Evolutionary conservation across 495 filamentous ascomycete species (phyloP).

Genomic region (Neurospora sp.): DNA sequence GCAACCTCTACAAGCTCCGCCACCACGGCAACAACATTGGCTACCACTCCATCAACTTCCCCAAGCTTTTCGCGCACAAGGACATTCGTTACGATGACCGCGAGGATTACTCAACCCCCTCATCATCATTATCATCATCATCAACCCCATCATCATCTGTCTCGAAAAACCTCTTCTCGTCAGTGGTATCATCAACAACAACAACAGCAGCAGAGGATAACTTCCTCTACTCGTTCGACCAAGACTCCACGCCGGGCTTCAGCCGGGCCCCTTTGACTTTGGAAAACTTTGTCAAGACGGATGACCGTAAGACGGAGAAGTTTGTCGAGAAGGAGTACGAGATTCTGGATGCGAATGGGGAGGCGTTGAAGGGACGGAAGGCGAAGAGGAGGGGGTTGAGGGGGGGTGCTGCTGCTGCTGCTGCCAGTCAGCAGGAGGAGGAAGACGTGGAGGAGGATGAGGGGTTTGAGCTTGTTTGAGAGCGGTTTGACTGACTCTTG

Average conservation of each 20-base stretch:
- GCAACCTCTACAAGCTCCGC: background rate
- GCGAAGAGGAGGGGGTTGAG: constrained; percentile 15
- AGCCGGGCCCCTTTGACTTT: constrained; percentile 22
- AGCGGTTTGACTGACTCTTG: background rate
- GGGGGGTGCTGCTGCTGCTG: background rate
- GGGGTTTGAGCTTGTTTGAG: constrained; percentile 37
- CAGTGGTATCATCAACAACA: background rate
- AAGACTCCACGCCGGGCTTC: constrained; percentile 24
- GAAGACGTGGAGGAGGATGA: constrained; percentile 27
- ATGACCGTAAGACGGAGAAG: constrained; percentile 30
- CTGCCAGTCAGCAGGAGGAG: background rate
- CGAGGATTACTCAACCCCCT: background rate
- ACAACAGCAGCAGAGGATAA: constrained; percentile 20
- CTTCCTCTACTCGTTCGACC: constrained; percentile 36
- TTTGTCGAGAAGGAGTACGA: constrained; percentile 41
- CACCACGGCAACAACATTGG: constrained; percentile 7
- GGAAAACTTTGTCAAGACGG: constrained; percentile 34
- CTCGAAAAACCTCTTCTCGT: constrained; percentile 19
- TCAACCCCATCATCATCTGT: constrained; percentile 4
- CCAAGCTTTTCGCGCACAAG: constrained; percentile 19
- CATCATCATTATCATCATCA: background rate
- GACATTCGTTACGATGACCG: constrained; percentile 23
- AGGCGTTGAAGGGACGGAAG: constrained; percentile 33
- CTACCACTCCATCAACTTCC: constrained; percentile 28
- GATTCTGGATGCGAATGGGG: constrained; percentile 34